Conservation (phyloP, 192 early-diverging fungal species). For the Coemansia sp. region DNA sequence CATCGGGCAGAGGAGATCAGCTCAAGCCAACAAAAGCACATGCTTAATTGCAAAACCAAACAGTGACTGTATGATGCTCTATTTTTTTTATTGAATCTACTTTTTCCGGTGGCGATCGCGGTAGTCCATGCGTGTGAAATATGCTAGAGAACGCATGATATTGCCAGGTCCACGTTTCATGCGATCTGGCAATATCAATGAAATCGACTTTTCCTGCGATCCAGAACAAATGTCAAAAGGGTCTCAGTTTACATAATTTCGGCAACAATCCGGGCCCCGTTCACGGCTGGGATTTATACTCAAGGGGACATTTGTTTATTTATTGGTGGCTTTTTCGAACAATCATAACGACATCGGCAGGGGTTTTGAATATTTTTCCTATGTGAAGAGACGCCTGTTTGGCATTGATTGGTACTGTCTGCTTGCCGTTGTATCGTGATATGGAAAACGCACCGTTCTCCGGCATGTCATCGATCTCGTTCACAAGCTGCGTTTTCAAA, state of each 20-base stretch:
- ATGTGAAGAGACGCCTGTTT: conserved; percentile 60
- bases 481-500: conserved; percentile 24
- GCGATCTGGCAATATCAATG: too few species aligned
- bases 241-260: too few species aligned
- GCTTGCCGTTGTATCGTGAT: conserved; percentile 59
- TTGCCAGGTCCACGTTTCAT: too few species aligned
- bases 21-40: background rate
- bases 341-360: conserved; percentile 54
- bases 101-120: too few species aligned
- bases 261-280: too few species aligned
- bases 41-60: too few species aligned
- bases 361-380: conserved; percentile 56
- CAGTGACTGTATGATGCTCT: too few species aligned
- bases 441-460: conserved; percentile 24
- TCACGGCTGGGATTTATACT: too few species aligned
- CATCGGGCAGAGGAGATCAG: background rate
- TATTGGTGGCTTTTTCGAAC: background rate
- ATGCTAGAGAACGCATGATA: background rate
- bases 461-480: conserved; percentile 62
- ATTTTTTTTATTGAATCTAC: background rate
- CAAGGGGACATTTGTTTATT: background rate
- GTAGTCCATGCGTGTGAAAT: too few species aligned
- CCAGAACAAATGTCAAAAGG: too few species aligned
- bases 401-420: conserved; percentile 57
- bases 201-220: too few species aligned